phyloP scores from a whole-genome alignment of 2,329 filamentous ascomycete genomes.

The Microdochium bolleyi region DNA sequence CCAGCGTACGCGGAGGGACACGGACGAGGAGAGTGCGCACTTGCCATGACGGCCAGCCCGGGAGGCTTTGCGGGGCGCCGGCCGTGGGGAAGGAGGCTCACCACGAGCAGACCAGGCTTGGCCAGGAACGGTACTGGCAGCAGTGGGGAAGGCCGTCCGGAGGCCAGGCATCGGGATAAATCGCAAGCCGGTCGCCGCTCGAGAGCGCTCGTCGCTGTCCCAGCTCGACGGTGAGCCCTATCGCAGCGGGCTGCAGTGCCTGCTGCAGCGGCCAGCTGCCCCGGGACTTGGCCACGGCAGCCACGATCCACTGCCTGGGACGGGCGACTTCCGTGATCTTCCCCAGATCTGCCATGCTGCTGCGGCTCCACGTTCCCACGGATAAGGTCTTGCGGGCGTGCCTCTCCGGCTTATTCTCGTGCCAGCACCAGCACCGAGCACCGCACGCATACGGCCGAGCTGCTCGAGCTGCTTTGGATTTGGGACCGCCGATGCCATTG shows the following conservation, averaged over 20 bases:
- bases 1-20: not conserved
- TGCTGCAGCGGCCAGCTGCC: no score
- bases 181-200: no score
- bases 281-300: no score
- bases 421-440: not conserved
- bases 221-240: no score
- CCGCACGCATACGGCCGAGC: not conserved
- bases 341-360: no score
- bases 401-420: not conserved
- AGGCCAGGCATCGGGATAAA: no score
- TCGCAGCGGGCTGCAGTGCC: no score
- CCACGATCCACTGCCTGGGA: no score
- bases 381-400: not conserved
- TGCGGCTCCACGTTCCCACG: not conserved
- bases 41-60: no score
- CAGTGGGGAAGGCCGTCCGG: no score
- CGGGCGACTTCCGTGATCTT: no score
- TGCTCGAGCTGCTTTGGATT: not conserved
- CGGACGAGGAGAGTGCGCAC: not conserved
- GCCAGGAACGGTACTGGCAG: not conserved
- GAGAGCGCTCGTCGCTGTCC: no score
- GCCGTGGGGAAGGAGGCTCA: not conserved
- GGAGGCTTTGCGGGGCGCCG: not conserved
- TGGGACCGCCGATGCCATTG: not conserved
- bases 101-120: not conserved